A percentile compares a stretch with the other conserved stretches of the same genome.
These are phyloP conservation scores for Quillaja saponaria DNA, from an alignment of 306 rosid species.

Conservation along the genomic window DNA sequence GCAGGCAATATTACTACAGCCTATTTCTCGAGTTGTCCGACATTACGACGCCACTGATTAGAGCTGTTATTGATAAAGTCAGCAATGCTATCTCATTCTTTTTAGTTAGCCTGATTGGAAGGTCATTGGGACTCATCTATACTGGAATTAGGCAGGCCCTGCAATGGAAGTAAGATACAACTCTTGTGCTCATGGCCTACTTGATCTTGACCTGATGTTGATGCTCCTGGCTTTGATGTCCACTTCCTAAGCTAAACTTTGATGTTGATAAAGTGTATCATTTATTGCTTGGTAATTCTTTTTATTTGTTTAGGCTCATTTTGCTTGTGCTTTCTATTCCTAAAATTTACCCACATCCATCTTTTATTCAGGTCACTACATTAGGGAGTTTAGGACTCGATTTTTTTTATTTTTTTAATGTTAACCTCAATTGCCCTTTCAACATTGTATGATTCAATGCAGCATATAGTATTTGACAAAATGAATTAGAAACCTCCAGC, in stretches of 20 bases:
- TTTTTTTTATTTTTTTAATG: too few species aligned
- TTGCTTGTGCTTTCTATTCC: not conserved
- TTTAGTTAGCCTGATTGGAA: slow-evolving; percentile 81
- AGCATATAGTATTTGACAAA: too few species aligned
- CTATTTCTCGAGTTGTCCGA: slow-evolving; percentile 83
- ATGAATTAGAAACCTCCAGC: too few species aligned
- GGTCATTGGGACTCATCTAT: slow-evolving; percentile 89
- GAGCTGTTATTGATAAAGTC: slow-evolving; percentile 66
- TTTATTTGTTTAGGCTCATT: not conserved
- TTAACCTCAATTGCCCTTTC: too few species aligned
- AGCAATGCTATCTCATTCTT: slow-evolving; percentile 79
- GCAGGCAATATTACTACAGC: slow-evolving; percentile 95
- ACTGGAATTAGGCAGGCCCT: slow-evolving; percentile 92
- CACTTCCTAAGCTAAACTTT: too few species aligned
- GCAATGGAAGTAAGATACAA: slow-evolving; percentile 62
- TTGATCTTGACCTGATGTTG: not conserved
- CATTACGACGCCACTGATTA: slow-evolving; percentile 73
- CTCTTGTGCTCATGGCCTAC: not conserved
- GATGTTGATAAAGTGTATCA: not conserved
- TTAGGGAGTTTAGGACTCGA: too few species aligned
- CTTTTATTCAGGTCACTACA: too few species aligned
- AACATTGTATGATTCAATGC: too few species aligned
- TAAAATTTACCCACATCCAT: too few species aligned
- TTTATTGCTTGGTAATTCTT: not conserved
- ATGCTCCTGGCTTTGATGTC: too few species aligned